Percentiles rank a stretch among this genome's conserved stretches.
Evolutionary conservation across 164 flowering plant species (phyloP).

Genomic region (Stephania japonica): DNA sequence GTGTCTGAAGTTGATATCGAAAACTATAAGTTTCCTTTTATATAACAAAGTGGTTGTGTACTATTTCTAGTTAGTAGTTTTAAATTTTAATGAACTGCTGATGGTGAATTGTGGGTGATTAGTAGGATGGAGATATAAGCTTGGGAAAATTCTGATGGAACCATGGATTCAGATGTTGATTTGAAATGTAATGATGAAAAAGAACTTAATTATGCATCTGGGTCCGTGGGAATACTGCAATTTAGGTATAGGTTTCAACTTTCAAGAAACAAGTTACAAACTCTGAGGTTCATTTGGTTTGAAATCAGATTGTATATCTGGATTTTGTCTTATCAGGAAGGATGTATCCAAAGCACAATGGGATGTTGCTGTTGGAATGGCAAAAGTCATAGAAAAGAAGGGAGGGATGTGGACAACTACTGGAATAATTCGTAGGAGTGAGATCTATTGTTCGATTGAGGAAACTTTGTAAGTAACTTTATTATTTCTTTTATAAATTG

Average conservation of each 20-base stretch:
- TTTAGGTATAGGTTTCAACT: constrained; percentile 27
- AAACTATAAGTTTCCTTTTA: neutral
- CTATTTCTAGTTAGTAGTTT: neutral
- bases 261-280: neutral
- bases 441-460: constrained; percentile 58
- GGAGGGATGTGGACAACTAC: constrained; percentile 66
- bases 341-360: constrained; percentile 55
- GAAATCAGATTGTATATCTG: neutral
- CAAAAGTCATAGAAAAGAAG: constrained; percentile 58
- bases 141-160: constrained; percentile 22
- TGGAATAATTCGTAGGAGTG: constrained; percentile 59
- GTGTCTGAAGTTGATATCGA: too few species aligned
- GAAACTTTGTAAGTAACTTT: constrained; percentile 56
- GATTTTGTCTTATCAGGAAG: constrained; percentile 35
- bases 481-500: neutral
- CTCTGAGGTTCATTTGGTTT: neutral
- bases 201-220: constrained; percentile 23
- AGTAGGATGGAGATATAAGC: constrained; percentile 16
- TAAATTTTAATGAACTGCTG: too few species aligned
- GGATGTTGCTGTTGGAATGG: constrained; percentile 58
- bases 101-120: neutral
- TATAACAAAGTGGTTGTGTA: neutral
- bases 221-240: constrained; percentile 33
- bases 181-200: constrained; percentile 21
- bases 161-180: constrained; percentile 24